phyloP scores from a whole-genome alignment of 2,329 filamentous ascomycete genomes.

The Metarhizium album region DNA sequence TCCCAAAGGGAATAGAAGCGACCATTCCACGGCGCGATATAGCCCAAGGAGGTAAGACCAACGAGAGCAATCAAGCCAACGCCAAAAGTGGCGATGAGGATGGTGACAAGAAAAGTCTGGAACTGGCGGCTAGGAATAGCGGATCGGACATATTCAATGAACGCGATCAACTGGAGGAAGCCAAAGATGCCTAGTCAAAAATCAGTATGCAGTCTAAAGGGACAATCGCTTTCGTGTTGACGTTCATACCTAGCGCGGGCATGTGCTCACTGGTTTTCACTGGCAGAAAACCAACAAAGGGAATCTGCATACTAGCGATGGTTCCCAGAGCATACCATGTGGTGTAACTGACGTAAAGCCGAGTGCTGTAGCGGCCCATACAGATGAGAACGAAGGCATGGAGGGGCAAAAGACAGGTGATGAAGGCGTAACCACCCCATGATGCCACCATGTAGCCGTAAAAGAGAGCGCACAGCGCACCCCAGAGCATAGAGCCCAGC shows the following conservation, averaged over 20 bases:
- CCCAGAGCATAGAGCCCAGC: slow-evolving; percentile 93
- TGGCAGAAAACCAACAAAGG: slow-evolving; percentile 93
- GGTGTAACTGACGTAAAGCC: slow-evolving; percentile 91
- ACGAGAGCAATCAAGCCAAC: slow-evolving; percentile 67
- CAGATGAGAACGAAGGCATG: slow-evolving; percentile 89
- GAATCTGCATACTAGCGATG: slow-evolving; percentile 97
- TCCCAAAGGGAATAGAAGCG: slow-evolving; percentile 99
- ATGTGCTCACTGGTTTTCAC: slow-evolving; percentile 98
- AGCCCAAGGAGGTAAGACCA: slow-evolving; percentile 76
- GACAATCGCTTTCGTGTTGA: slow-evolving; percentile 5
- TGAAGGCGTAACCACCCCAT: slow-evolving; percentile 99
- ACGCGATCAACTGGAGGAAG: slow-evolving; percentile 83
- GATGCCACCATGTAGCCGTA: slow-evolving; percentile 99
- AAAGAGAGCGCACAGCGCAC: slow-evolving; percentile 84
- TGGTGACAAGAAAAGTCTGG: slow-evolving; percentile 72
- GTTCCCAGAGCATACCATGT: slow-evolving; percentile 98
- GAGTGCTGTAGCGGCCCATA: slow-evolving; percentile 93
- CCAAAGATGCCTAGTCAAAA: slow-evolving; percentile 72
- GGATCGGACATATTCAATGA: slow-evolving; percentile 82
- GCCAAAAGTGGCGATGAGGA: slow-evolving; percentile 64
- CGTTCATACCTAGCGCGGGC: slow-evolving; percentile 71
- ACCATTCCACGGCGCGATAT: slow-evolving; percentile 94
- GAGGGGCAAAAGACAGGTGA: slow-evolving; percentile 90
- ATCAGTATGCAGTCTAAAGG: slow-evolving; percentile 8
- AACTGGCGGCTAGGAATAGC: slow-evolving; percentile 89